Conservation (phyloP, 2,329 filamentous ascomycete species). For the Aspergillus nomiae region DNA sequence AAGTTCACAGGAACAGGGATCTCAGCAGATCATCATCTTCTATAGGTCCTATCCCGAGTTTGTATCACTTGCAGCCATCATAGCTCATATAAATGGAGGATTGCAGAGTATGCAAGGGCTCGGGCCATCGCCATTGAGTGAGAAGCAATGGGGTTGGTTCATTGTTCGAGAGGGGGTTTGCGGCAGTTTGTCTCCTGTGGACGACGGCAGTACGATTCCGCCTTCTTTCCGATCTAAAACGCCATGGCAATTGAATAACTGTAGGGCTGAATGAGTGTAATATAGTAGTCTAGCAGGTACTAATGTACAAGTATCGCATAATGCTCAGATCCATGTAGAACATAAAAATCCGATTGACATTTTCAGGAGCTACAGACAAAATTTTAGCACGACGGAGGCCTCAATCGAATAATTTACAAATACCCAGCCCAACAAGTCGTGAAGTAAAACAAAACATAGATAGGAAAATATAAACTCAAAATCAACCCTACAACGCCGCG, state of each 20-base stretch:
- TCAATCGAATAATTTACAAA: slow-evolving; percentile 44
- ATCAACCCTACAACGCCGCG: slow-evolving; percentile 41
- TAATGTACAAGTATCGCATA: neutral
- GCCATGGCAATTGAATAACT: neutral
- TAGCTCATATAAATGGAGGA: slow-evolving; percentile 4
- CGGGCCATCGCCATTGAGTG: slow-evolving; percentile 12
- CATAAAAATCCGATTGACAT: slow-evolving; percentile 18
- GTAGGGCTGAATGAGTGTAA: neutral
- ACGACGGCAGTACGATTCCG: neutral
- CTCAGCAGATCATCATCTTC: slow-evolving; percentile 7
- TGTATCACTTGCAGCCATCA: slow-evolving; percentile 15
- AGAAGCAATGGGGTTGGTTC: slow-evolving; percentile 5
- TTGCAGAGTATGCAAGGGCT: slow-evolving; percentile 13
- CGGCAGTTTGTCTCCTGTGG: neutral
- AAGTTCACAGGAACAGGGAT: neutral
- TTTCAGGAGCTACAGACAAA: slow-evolving; percentile 26
- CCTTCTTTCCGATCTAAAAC: neutral
- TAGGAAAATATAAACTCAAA: slow-evolving; percentile 32
- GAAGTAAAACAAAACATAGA: slow-evolving; percentile 29
- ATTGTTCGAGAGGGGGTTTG: slow-evolving; percentile 10
- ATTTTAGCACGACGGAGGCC: slow-evolving; percentile 30
- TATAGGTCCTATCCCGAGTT: slow-evolving; percentile 8
- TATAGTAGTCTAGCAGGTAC: neutral
- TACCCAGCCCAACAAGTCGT: slow-evolving; percentile 40
- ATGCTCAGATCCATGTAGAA: neutral